A percentile compares a stretch with the other conserved stretches of the same genome.
phyloP scores from a whole-genome alignment of 1,139 yeast species.

The Debaryomyces singareniensis region DNA sequence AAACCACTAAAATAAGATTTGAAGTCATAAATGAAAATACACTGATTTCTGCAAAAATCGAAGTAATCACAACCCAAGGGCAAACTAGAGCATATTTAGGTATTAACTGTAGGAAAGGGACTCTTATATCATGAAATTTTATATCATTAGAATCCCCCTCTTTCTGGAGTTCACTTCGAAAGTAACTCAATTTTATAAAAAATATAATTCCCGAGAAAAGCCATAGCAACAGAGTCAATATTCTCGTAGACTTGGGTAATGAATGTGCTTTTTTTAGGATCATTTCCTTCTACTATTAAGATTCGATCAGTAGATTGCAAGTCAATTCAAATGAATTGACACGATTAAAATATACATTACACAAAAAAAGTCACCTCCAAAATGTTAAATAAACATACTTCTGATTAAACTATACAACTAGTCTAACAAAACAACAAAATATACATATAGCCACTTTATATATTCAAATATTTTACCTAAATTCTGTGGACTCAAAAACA shows the following conservation, averaged over 20 bases:
- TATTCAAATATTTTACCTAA: no score
- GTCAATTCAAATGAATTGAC: no score
- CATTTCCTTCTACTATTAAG: no score
- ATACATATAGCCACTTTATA: background rate
- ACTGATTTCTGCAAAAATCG: constrained; percentile 66
- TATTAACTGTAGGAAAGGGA: constrained; percentile 64
- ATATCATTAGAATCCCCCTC: constrained; percentile 23
- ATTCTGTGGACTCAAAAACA: background rate
- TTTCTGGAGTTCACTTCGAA: constrained; percentile 33
- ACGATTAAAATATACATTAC: no score
- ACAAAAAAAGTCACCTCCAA: background rate
- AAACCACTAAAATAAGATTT: constrained; percentile 42
- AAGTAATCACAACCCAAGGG: constrained; percentile 74
- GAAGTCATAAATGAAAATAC: constrained; percentile 47
- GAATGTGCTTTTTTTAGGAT: background rate
- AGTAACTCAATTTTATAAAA: constrained; percentile 24
- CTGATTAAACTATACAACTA: background rate
- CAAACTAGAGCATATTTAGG: constrained; percentile 54
- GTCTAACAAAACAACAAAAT: constrained; percentile 1
- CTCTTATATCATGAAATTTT: constrained; percentile 32
- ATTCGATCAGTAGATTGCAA: no score
- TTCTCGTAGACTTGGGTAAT: constrained; percentile 22
- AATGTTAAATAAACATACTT: background rate
- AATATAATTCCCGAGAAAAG: constrained; percentile 20
- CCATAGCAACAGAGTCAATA: constrained; percentile 20